Percentiles rank a stretch among this genome's conserved stretches.
phyloP scores from a whole-genome alignment of 352 stramenopile species.

The Phytophthora ohioensis region DNA sequence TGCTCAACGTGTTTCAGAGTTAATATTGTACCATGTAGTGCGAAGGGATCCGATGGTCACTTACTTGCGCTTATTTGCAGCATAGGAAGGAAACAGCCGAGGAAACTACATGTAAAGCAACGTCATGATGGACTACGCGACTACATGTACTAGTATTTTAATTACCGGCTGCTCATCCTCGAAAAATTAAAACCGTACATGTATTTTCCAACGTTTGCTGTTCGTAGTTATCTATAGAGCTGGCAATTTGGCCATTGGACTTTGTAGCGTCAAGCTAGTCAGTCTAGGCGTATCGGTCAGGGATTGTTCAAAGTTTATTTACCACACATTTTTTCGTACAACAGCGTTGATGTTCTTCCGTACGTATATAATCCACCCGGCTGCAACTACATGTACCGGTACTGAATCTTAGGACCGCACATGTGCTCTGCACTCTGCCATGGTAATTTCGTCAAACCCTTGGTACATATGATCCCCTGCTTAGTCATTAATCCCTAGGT shows the following conservation, averaged over 20 bases:
- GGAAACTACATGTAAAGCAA: background rate
- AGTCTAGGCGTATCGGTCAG: background rate
- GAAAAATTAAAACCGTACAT: background rate
- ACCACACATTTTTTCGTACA: background rate
- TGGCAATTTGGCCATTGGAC: background rate
- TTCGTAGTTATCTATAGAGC: background rate
- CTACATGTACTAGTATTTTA: background rate
- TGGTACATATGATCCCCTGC: too few relatives aligned
- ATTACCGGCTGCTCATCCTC: conserved; percentile 1
- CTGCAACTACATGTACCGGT: too few relatives aligned
- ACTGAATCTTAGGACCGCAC: background rate
- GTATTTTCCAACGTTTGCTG: conserved; percentile 3
- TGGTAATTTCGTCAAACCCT: background rate
- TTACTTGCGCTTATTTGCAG: background rate
- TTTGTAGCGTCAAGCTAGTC: background rate
- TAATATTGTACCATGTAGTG: background rate
- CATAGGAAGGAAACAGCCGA: background rate
- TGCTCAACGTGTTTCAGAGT: background rate
- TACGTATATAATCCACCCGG: background rate
- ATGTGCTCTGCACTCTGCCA: background rate
- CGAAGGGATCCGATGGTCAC: background rate
- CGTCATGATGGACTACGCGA: background rate
- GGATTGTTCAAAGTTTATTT: background rate
- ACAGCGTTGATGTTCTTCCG: conserved; percentile 3
- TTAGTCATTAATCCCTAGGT: too few relatives aligned